Conservation (phyloP, 495 filamentous ascomycete genomes). For the Penicillium cosmopolitanum region DNA sequence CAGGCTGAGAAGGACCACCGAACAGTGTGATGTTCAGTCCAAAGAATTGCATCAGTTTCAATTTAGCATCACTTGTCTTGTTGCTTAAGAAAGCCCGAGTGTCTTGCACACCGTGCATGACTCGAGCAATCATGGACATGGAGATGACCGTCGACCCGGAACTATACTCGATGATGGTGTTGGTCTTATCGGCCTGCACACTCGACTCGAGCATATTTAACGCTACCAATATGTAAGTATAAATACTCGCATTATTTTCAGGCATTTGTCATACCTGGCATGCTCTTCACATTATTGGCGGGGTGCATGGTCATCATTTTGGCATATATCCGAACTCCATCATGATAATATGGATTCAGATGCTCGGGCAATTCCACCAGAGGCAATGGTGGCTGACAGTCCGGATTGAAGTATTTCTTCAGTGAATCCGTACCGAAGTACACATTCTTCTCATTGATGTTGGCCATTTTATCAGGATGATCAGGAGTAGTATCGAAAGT, state of each 20-base stretch:
- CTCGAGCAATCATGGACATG: slow-evolving; percentile 58
- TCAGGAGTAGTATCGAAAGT: neutral
- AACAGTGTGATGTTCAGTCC: slow-evolving; percentile 60
- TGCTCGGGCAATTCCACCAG: slow-evolving; percentile 61
- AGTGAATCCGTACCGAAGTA: slow-evolving; percentile 58
- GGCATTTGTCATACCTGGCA: slow-evolving; percentile 53
- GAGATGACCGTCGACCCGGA: slow-evolving; percentile 66
- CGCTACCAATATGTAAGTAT: slow-evolving; percentile 36
- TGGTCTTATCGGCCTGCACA: slow-evolving; percentile 44
- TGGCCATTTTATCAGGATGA: slow-evolving; percentile 33
- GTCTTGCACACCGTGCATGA: slow-evolving; percentile 55
- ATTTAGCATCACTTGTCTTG: slow-evolving; percentile 58
- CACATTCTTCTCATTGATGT: slow-evolving; percentile 53
- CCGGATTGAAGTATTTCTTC: slow-evolving; percentile 61
- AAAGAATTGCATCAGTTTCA: slow-evolving; percentile 62
- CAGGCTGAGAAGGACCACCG: slow-evolving; percentile 61
- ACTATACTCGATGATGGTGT: slow-evolving; percentile 62
- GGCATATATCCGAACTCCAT: slow-evolving; percentile 65
- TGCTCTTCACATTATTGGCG: slow-evolving; percentile 65
- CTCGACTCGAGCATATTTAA: slow-evolving; percentile 57
- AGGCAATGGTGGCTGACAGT: slow-evolving; percentile 57
- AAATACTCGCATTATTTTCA: neutral
- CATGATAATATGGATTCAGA: slow-evolving; percentile 57
- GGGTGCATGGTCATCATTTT: slow-evolving; percentile 68
- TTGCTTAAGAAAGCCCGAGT: slow-evolving; percentile 62